Percentiles rank a stretch among this genome's conserved stretches.
These are phyloP conservation scores for Actinidia arguta DNA, from an alignment of 179 eudicot species.

Conservation along the genomic window DNA sequence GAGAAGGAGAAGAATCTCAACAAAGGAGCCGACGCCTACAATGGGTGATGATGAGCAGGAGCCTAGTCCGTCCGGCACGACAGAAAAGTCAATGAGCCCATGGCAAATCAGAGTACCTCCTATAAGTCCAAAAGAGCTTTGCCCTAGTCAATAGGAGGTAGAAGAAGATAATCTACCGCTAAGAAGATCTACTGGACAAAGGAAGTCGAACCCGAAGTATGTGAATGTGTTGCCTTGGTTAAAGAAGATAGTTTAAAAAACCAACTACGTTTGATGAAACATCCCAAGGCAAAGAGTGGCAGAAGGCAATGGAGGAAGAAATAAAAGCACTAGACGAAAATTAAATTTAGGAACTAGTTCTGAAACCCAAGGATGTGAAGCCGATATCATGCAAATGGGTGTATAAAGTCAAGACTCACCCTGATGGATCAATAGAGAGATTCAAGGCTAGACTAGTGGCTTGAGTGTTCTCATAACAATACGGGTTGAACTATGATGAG, in stretches of 20 bases:
- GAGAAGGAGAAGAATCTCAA: background rate
- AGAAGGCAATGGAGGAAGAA: conserved; percentile 8
- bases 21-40: background rate
- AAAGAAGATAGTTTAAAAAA: conserved; percentile 19
- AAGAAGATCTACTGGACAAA: conserved; percentile 8
- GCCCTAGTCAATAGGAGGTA: background rate
- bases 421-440: conserved; percentile 19
- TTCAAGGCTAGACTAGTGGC: background rate
- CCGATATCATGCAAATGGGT: conserved; percentile 41
- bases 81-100: background rate
- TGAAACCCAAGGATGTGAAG: conserved; percentile 21
- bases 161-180: background rate
- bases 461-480: background rate
- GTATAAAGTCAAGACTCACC: conserved; percentile 20
- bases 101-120: background rate
- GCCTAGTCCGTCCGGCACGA: background rate
- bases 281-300: conserved; percentile 13
- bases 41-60: background rate
- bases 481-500: background rate
- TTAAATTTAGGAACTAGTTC: conserved; percentile 32
- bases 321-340: too few species aligned
- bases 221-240: conserved; percentile 25
- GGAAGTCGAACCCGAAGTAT: conserved; percentile 24
- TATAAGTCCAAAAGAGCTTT: too few species aligned
- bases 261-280: conserved; percentile 2